Base-by-base conservation (phyloP, 306 rosid genomes). In the Clitoria ternatea region DNA sequence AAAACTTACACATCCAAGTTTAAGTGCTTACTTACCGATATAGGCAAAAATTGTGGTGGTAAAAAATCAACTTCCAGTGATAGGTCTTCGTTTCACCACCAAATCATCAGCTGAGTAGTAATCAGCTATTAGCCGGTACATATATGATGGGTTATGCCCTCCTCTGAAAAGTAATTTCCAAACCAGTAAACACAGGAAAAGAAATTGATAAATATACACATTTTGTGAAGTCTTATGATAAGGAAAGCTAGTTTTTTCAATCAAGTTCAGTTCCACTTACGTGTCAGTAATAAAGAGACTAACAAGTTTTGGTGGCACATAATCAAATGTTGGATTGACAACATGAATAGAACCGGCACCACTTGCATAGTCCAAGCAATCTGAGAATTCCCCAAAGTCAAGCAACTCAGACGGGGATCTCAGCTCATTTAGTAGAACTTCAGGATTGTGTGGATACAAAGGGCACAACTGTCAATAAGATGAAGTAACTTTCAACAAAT, bases 321-420 rank as follows among this genome's bases (percentile, higher is more conserved):
- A 91, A 79, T 94, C 99, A 48, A 94, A 94, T 56, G 96, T 62
- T 26, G 99, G 99, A 79, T 94, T 94, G 59, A 94, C 86, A 32
- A 91, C 90, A 68, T 94, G 96, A 59, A 94, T 92, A 44, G 96
- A 83, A 65, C 92, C 96, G 67, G 85, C 63, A 61, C 76, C 87
- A 82, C 80, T 84, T 75, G 91, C 88, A 56, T 83, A 86, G 77
- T 94, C 97, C 96, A 94, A 63, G 83, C 88, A 87, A 80, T 94
- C 99, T 29, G 99, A 94, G 81, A 94, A 90, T 54, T 94, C 97
- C 75, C 99, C 99, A 71, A 94, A 91, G 83, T 94, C 96, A 65
- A 94, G 97, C 62, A 91, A 88, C 85, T 94, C 99, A 53, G 97
- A 89, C 13, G 99, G 99, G 69, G 99, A 94, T 79, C 99, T 85